Base-by-base conservation (phyloP, 2,329 filamentous ascomycete genomes). In the Aspergillus fructus region DNA sequence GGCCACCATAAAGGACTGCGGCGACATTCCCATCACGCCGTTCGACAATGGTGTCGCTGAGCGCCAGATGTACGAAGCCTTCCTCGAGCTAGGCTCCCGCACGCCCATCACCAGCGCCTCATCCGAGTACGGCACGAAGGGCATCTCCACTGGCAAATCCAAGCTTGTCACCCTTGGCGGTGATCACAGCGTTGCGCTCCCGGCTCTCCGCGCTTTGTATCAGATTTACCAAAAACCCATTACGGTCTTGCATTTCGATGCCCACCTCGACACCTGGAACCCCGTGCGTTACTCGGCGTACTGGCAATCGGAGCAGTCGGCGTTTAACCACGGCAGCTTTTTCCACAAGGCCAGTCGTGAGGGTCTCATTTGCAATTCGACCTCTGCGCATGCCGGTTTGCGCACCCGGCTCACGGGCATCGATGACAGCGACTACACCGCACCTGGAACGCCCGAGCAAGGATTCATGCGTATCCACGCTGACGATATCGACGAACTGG, bases 311-410 rank as follows among this genome's bases (percentile, higher is more conserved):
- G 82, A 85, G 59, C 89, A 91, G 72, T 83, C 85, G 2, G 84
- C 88, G 64, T 94, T 96, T 78, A 96, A 88, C 68, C 92, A 96
- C 74, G 92, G 93, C 4, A 90, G 85, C 64, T 94, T 96, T 87
- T 96, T 96, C 81, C 93, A 91, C 89, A 83, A 93, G 64, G 92
- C 92, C 5, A 87, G 87, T 49, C 86, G 87, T 30, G 92, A 96
- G 72, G 90, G 90, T 0, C 78, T 96, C 24, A 87, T 96, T 57
- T 81, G 84, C 59, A 93, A 93, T 72, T 78, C 80, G 13, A 88
- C 84, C 0, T 89, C 85, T 21, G 90, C 94, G 5, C 92, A 96
- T 72, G 92, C 90, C 0, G 92, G 92, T 1, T 79, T 96, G 50
- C 86, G 92, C 45, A 96, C 91, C 0, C 82, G 91, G 2, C 80